Conservation (phyloP, 129 eudicot genomes). For the Helianthus tuberosus region DNA sequence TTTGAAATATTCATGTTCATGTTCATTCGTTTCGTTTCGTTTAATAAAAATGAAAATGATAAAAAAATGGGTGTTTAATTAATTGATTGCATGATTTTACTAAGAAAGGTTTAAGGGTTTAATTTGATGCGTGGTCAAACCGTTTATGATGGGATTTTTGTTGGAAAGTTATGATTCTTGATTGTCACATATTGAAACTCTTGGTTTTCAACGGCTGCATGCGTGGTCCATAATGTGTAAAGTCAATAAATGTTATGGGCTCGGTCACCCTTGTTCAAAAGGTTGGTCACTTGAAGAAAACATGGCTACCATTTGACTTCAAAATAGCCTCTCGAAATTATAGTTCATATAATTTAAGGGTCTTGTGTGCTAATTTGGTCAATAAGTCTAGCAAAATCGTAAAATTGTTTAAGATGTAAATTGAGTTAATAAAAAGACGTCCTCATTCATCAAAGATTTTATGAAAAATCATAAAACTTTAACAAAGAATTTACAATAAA, state of each 20-base stretch:
- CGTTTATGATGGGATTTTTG: neutral
- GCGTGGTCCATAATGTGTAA: neutral
- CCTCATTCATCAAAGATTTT: no score
- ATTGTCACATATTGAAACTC: neutral
- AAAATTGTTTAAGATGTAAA: neutral
- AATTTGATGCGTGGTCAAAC: neutral
- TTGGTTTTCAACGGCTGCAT: neutral
- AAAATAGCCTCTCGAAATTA: neutral
- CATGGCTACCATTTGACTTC: conserved; percentile 1
- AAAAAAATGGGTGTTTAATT: neutral
- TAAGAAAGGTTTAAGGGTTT: neutral
- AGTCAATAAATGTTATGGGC: conserved; percentile 12
- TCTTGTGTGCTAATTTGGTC: no score
- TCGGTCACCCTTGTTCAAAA: conserved; percentile 7
- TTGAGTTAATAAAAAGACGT: neutral
- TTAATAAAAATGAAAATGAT: neutral
- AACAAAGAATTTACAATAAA: no score
- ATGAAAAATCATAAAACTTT: no score
- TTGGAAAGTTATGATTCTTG: neutral
- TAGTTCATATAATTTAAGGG: no score
- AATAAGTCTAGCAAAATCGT: neutral
- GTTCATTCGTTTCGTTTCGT: no score
- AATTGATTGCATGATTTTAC: neutral
- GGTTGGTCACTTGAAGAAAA: neutral
- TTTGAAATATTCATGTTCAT: no score